phyloP scores from a whole-genome alignment of 108 stramenopile genomes.

The Pelagomonas calceolata region DNA sequence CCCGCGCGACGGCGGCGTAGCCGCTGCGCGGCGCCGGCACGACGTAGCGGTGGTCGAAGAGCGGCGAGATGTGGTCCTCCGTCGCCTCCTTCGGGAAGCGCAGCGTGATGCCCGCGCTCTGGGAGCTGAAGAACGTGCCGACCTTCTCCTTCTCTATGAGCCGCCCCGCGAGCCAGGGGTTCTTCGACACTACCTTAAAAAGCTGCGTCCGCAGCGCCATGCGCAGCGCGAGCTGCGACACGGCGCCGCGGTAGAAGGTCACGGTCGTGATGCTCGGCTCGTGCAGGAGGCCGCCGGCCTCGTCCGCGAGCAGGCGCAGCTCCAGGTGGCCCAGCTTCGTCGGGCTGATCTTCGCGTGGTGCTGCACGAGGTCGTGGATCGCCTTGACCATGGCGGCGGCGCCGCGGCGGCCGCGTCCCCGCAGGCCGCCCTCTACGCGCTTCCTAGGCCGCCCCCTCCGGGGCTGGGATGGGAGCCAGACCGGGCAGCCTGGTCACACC shows the following conservation, averaged over 20 bases:
- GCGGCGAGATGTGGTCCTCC: neutral
- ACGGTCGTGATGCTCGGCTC: slow-evolving; percentile 10
- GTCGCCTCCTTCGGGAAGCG: too few species aligned
- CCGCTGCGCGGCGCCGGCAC: neutral
- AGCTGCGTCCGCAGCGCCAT: neutral
- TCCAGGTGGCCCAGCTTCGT: too few species aligned
- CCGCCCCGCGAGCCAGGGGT: slow-evolving; percentile 7
- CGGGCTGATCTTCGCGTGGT: too few species aligned
- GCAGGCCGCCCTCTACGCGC: too few species aligned
- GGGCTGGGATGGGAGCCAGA: too few species aligned
- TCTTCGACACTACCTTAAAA: neutral
- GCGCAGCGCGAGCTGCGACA: neutral
- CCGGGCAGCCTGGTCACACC: too few species aligned
- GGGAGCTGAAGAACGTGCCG: too few species aligned
- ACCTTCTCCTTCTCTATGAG: neutral
- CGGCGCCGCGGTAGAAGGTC: slow-evolving; percentile 1
- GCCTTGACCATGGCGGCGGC: too few species aligned
- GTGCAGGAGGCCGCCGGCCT: slow-evolving; percentile 2
- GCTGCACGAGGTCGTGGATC: too few species aligned
- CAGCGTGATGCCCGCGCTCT: neutral
- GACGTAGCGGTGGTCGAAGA: neutral
- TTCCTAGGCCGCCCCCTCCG: too few species aligned
- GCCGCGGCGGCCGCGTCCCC: too few species aligned
- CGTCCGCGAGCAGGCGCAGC: slow-evolving; percentile 4
- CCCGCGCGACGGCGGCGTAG: neutral